These are phyloP conservation scores for Breviolum minutum DNA, from an alignment of 73 alveolate species.

Conservation along the genomic window DNA sequence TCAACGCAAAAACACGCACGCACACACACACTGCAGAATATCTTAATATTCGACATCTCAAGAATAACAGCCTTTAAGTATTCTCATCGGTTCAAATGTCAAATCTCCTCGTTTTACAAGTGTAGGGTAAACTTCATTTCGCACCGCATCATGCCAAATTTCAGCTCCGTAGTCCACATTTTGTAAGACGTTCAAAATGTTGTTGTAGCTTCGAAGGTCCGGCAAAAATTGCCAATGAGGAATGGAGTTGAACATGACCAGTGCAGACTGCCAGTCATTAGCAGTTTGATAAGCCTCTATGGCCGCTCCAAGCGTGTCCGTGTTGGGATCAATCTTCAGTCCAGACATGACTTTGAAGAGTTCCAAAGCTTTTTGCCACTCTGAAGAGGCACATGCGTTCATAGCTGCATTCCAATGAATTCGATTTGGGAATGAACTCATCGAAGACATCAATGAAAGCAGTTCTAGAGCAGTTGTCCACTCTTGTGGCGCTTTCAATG, in stretches of 20 bases:
- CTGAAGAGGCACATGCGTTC: conserved; percentile 35
- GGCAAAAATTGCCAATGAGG: background rate
- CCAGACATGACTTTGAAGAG: conserved; percentile 13
- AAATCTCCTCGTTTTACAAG: background rate
- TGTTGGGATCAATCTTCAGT: background rate
- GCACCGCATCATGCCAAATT: conserved; percentile 38
- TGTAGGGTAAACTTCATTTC: background rate
- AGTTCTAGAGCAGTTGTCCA: conserved; percentile 54
- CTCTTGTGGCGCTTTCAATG: background rate
- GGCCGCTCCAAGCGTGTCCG: conserved; percentile 31
- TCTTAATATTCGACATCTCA: background rate
- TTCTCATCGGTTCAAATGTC: background rate
- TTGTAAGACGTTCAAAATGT: background rate
- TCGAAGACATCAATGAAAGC: background rate
- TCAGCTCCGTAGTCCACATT: background rate
- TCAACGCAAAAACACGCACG: no score
- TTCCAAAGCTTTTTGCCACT: conserved; percentile 35
- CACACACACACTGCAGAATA: background rate
- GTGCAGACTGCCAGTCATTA: conserved; percentile 45
- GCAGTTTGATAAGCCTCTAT: conserved; percentile 31
- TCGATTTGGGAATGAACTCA: background rate
- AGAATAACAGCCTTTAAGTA: background rate
- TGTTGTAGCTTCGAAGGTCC: conserved; percentile 42
- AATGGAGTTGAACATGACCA: conserved; percentile 18
- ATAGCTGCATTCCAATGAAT: conserved; percentile 73